A percentile compares a stretch with the other conserved stretches of the same genome.
phyloP scores from a whole-genome alignment of 257 asterid genomes.

The Primulina huaijiensis region DNA sequence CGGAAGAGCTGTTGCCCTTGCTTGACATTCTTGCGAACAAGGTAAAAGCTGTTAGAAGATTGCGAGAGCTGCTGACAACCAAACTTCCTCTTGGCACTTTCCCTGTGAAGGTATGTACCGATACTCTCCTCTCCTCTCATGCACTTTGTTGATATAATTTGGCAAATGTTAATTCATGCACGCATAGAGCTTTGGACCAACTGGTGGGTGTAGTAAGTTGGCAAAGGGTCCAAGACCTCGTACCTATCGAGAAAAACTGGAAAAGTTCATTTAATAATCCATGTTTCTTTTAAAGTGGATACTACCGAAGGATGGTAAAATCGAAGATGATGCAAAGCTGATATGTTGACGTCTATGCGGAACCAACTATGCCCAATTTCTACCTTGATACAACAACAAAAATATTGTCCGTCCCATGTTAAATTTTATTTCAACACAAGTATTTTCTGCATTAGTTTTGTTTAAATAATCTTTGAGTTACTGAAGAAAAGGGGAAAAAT shows the following conservation, averaged over 20 bases:
- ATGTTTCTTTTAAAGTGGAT: neutral
- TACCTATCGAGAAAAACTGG: neutral
- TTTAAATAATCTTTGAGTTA: neutral
- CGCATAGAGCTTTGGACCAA: neutral
- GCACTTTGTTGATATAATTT: constrained; percentile 13
- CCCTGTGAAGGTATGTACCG: constrained; percentile 82
- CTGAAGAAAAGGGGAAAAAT: neutral
- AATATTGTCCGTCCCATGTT: too few relatives aligned
- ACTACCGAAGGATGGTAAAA: neutral
- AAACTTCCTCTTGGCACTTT: constrained; percentile 90
- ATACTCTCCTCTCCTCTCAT: constrained; percentile 15
- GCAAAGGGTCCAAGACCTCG: neutral
- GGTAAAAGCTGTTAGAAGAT: constrained; percentile 94
- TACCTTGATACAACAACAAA: too few relatives aligned
- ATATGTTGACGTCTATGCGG: neutral
- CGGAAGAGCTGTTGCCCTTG: constrained; percentile 92
- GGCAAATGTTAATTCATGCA: constrained; percentile 10
- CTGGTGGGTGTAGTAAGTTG: neutral
- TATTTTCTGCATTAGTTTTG: too few relatives aligned
- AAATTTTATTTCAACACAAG: too few relatives aligned
- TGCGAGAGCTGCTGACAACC: constrained; percentile 94
- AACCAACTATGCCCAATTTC: neutral
- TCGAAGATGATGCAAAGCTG: neutral
- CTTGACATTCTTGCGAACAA: constrained; percentile 96
- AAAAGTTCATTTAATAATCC: too few relatives aligned